Evolutionary conservation across 106 monocot genomes (phyloP).

Genomic region (Narthecium ossifragum): DNA sequence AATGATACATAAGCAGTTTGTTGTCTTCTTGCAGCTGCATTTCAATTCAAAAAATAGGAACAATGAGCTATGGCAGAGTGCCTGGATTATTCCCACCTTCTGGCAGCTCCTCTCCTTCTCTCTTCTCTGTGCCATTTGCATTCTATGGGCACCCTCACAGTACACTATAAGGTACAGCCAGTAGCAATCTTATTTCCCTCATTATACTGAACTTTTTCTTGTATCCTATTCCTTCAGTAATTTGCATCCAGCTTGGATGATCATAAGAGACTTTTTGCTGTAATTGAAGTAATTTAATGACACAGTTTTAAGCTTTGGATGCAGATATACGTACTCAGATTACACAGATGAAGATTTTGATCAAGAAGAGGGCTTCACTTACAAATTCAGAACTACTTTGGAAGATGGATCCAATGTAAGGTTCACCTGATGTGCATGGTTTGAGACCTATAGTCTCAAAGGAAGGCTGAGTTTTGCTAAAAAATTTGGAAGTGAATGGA

Average conservation of each 20-base stretch:
- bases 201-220: too few relatives aligned
- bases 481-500: too few relatives aligned
- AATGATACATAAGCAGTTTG: too few relatives aligned
- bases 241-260: too few relatives aligned
- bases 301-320: background rate
- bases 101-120: conserved; percentile 91
- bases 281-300: too few relatives aligned
- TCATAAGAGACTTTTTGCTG: too few relatives aligned
- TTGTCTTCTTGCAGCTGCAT: conserved; percentile 43
- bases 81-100: conserved; percentile 88
- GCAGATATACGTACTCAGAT: conserved; percentile 78
- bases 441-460: too few relatives aligned
- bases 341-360: conserved; percentile 76
- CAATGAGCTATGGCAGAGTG: conserved; percentile 85
- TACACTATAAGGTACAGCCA: conserved; percentile 72
- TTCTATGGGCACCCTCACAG: conserved; percentile 91
- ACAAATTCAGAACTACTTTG: conserved; percentile 59
- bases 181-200: too few relatives aligned
- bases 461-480: too few relatives aligned
- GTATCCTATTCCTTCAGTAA: too few relatives aligned
- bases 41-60: conserved; percentile 87
- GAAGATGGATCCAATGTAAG: too few relatives aligned
- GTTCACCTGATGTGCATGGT: too few relatives aligned
- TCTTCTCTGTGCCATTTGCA: conserved; percentile 73
- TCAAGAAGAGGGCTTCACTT: conserved; percentile 51